Base-by-base conservation (phyloP, 1,139 yeast species). In the Saccharomyces uvarum region DNA sequence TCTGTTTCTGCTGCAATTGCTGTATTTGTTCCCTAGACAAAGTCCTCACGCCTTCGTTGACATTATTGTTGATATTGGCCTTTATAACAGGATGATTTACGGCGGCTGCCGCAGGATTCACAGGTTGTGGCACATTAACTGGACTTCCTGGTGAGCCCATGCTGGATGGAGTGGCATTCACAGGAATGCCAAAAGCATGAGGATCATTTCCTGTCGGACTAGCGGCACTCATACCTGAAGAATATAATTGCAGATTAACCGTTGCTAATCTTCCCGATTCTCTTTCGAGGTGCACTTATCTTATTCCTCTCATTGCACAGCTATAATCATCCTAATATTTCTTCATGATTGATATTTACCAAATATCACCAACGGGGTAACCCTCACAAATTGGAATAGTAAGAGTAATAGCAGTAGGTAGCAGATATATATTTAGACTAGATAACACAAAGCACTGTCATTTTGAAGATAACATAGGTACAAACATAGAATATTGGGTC, bases 1-100 rank as follows among this genome's bases (percentile, higher is more conserved):
- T 51, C 51, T 65, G 70, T 50, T 61, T 63, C 47, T 61, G 67
- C 51, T 64, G 66, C 50, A 59, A 65, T 52, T 64, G 68, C 49
- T 61, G 70, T 51, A 59, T 67, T 51, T 63, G 68, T 21, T 54
- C 44, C 24, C 44, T 38, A 57, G 47, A 29, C 11, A 38, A 38
- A 55, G 53, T 51, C 57, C 50, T 47, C 53, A 28, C 56, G 60
- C 44, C 56, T 63, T 48, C 59, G 61, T 55, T 57, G 62, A 50
- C 47, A 28, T 51, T 52, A 53, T 47, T 51, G 51, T 46, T 26
- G 14, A 11, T n/a, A 6, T 27, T 41, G 3, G 48, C 13, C 11
- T 47, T 47, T 14, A 33, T 9, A 16, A 27, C 31, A 5, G 28
- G 38, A 19, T 27, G 33, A 7, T 49, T 42, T 28, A 28, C 31